A percentile compares a stretch with the other conserved stretches of the same genome.
Evolutionary conservation across 352 stramenopile genomes (phyloP).

Genomic region (Phytopythium oedochilum): DNA sequence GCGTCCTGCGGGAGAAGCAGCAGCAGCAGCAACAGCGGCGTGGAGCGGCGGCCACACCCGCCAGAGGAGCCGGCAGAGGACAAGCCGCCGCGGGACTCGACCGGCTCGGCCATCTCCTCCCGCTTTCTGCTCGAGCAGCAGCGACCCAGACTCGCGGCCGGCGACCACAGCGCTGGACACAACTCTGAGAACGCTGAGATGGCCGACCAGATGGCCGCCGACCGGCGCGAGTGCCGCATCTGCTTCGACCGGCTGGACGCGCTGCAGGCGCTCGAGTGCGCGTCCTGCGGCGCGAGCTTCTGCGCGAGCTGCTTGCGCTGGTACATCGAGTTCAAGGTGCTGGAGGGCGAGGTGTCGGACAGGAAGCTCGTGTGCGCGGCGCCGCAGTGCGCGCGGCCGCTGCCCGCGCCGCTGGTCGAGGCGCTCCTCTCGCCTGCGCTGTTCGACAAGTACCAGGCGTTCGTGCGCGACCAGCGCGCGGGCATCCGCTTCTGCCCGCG

Average conservation of each 20-base stretch:
- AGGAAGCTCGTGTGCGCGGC: conserved; percentile 73
- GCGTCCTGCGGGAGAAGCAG: background rate
- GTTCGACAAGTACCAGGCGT: conserved; percentile 63
- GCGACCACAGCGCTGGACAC: no score
- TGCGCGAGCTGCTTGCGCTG: conserved; percentile 58
- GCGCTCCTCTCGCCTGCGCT: conserved; percentile 37
- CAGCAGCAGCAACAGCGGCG: no score
- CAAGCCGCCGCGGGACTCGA: background rate
- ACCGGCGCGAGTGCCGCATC: conserved; percentile 61
- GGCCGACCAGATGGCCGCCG: no score
- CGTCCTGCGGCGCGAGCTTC: conserved; percentile 36
- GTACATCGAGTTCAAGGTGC: conserved; percentile 77
- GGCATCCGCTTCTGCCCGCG: conserved; percentile 73
- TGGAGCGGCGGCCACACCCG: no score
- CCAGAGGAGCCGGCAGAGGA: conserved; percentile 4
- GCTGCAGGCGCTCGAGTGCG: conserved; percentile 38
- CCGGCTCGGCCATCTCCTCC: background rate
- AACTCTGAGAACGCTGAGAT: no score
- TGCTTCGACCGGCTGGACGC: conserved; percentile 64
- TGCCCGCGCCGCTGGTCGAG: conserved; percentile 50
- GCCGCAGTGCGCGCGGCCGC: conserved; percentile 40
- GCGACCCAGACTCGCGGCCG: background rate
- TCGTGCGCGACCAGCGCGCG: conserved; percentile 54
- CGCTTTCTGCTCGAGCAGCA: background rate
- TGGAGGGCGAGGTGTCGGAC: conserved; percentile 65